Base-by-base conservation (phyloP, 176 grass and related monocot genomes). In the Oryza nivara region DNA sequence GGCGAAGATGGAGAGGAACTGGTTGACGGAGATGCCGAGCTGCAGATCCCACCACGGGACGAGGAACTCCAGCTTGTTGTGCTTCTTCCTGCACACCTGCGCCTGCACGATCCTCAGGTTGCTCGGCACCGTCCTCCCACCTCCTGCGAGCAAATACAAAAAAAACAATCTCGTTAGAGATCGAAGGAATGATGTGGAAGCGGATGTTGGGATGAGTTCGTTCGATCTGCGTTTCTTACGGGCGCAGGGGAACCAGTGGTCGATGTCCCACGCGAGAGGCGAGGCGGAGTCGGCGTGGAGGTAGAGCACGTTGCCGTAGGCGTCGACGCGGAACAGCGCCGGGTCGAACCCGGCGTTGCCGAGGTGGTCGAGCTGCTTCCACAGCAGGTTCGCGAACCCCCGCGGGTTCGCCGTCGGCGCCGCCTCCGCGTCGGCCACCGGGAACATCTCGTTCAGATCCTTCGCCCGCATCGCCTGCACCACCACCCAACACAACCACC, bases 21-120 rank as follows among this genome's bases (percentile, higher is more conserved):
- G 96, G 88, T 91, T 96, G 43, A 99, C 91, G 5, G 93, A 94
- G 67, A 99, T 81, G 74, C 96, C 93, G 17, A 99, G 80, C 82
- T 99, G 96, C 22, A 99, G 90, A 87, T 99, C 96, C 96, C 96
- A 99, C 96, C 96, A 99, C 1, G 96, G 96, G 45, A 91, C 69
- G 79, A 96, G 91, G 65, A 99, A 99, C 41, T 96, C 93, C 10
- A 96, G 82, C 84, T 96, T 94, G 74, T 82, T 90, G 40, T 88
- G 89, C 81, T 92, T 99, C 91, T 86, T 96, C 80, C 70, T 91
- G 61, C 88, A 81, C 73, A 94, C 93, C 81, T 96, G 91, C 79
- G 86, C 88, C 78, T 99, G 91, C 72, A 96, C 48, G 74, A 99
- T 85, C 87, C 93, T 79, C 84, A 99, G 82, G 79, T 99, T 99